phyloP scores from a whole-genome alignment of 495 filamentous ascomycete species.

The Pyronema omphalodes region DNA sequence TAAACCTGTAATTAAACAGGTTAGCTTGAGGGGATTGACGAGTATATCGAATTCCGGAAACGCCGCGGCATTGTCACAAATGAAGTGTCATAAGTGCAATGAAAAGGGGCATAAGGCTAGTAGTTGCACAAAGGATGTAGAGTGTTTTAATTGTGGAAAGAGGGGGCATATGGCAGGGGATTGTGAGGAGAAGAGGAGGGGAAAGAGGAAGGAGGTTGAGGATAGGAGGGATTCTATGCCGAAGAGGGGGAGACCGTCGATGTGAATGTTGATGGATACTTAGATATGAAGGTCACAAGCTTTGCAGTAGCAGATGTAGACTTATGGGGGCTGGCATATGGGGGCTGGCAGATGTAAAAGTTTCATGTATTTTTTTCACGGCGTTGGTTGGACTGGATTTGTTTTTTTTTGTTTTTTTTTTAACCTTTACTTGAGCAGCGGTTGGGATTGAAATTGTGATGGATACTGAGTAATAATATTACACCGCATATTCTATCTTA shows the following conservation, averaged over 20 bases:
- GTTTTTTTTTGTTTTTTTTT: too few relatives aligned
- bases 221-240: neutral
- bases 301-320: too few relatives aligned
- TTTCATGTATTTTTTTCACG: too few relatives aligned
- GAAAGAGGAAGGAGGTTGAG: conserved; percentile 3
- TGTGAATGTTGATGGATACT: neutral
- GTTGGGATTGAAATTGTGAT: too few relatives aligned
- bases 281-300: neutral
- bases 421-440: too few relatives aligned
- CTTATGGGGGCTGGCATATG: too few relatives aligned
- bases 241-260: neutral
- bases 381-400: too few relatives aligned
- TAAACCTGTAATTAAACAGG: neutral
- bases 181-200: conserved; percentile 23
- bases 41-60: conserved; percentile 14
- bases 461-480: too few relatives aligned
- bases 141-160: conserved; percentile 29
- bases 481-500: too few relatives aligned
- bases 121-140: conserved; percentile 4
- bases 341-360: too few relatives aligned
- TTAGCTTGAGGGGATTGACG: conserved; percentile 8
- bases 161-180: conserved; percentile 28
- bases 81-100: conserved; percentile 11
- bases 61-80: neutral
- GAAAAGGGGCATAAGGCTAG: conserved; percentile 11